Evolutionary conservation across 1,139 yeast genomes (phyloP).

Genomic region (Pichia sp.): DNA sequence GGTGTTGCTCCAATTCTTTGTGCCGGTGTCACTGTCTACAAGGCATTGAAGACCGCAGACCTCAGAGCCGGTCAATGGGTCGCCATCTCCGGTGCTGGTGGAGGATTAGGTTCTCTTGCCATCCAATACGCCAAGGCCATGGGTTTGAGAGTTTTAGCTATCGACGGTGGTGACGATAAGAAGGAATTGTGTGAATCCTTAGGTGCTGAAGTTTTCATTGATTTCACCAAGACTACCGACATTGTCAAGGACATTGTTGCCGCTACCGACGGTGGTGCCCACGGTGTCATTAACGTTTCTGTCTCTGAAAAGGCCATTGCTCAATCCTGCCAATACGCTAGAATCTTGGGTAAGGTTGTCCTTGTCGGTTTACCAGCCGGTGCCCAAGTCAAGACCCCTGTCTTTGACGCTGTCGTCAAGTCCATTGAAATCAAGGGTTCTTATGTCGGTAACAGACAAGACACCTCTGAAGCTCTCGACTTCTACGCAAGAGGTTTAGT

Average conservation of each 20-base stretch:
- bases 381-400: conserved; percentile 61
- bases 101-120: conserved; percentile 77
- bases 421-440: conserved; percentile 67
- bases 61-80: conserved; percentile 67
- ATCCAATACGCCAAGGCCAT: conserved; percentile 71
- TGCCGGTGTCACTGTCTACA: conserved; percentile 81
- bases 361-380: conserved; percentile 75
- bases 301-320: conserved; percentile 66
- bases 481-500: conserved; percentile 70
- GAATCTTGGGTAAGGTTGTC: conserved; percentile 68
- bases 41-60: conserved; percentile 70
- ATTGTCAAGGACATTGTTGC: conserved; percentile 52
- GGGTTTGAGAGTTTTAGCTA: conserved; percentile 72
- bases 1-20: conserved; percentile 70
- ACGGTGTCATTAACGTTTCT: conserved; percentile 72
- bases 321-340: conserved; percentile 62
- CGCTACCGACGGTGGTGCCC: conserved; percentile 70
- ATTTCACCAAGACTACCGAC: conserved; percentile 59
- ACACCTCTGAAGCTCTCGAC: conserved; percentile 73
- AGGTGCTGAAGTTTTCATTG: conserved; percentile 71
- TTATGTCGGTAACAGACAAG: conserved; percentile 80
- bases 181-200: conserved; percentile 51
- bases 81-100: conserved; percentile 76
- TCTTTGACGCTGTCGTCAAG: conserved; percentile 64
- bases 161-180: conserved; percentile 74